Conservation (phyloP, 805 yeast species). For the Wickerhamomyces xylosicus region DNA sequence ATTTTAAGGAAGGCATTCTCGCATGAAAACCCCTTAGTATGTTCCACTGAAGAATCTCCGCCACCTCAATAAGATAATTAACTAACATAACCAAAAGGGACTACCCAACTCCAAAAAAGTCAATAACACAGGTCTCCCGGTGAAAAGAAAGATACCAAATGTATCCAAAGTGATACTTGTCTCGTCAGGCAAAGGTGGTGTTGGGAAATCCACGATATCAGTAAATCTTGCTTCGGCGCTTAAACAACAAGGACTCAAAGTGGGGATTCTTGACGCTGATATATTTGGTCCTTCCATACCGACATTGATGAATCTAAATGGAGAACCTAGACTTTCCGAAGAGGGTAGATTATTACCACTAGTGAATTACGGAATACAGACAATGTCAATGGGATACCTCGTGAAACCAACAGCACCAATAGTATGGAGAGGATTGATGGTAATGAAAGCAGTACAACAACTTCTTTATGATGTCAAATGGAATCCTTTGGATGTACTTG, state of each 20-base stretch:
- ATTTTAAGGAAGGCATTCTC: too few species aligned
- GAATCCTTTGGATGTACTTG: slow-evolving; percentile 55
- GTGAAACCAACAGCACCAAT: slow-evolving; percentile 57
- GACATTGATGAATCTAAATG: slow-evolving; percentile 50
- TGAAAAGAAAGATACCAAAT: slow-evolving; percentile 44
- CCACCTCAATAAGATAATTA: too few species aligned
- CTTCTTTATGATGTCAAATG: slow-evolving; percentile 76
- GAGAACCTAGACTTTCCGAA: slow-evolving; percentile 52
- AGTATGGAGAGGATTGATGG: slow-evolving; percentile 83
- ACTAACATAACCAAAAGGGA: slow-evolving; percentile 8
- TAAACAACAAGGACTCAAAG: slow-evolving; percentile 38
- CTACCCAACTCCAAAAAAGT: slow-evolving; percentile 19
- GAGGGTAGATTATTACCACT: slow-evolving; percentile 55
- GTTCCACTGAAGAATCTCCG: too few species aligned
- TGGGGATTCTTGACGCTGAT: slow-evolving; percentile 72
- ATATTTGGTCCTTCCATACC: slow-evolving; percentile 84
- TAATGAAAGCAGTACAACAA: slow-evolving; percentile 80
- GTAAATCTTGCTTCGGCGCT: slow-evolving; percentile 61
- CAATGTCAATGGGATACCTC: slow-evolving; percentile 87
- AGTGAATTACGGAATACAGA: slow-evolving; percentile 62
- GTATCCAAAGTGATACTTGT: slow-evolving; percentile 56
- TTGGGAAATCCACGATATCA: slow-evolving; percentile 71
- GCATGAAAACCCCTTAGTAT: too few species aligned
- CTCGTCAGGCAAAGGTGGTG: slow-evolving; percentile 77
- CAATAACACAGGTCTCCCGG: slow-evolving; percentile 42